phyloP scores from a whole-genome alignment of 805 yeast species.

The Tetrapisispora namnaoensis region DNA sequence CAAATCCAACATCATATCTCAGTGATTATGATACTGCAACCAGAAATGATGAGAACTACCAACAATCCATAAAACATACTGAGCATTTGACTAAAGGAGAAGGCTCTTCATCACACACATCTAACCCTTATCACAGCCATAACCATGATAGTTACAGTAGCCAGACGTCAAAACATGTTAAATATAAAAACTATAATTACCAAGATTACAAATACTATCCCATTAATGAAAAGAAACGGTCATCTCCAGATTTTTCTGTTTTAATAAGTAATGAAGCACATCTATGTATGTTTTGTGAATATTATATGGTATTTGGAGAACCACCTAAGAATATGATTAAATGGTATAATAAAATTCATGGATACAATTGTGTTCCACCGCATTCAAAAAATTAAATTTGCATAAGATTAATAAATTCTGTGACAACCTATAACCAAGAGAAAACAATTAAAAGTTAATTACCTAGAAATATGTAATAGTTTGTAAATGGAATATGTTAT shows the following conservation, averaged over 20 bases:
- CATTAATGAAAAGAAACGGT: not conserved
- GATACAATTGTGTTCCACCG: conserved; percentile 20
- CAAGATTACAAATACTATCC: conserved; percentile 11
- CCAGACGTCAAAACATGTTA: conserved; percentile 3
- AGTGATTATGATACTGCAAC: conserved; percentile 1
- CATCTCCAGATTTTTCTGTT: conserved; percentile 19
- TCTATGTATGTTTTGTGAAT: conserved; percentile 43
- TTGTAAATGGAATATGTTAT: not conserved
- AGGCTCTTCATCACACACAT: not conserved
- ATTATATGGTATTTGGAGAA: conserved; percentile 40
- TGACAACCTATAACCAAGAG: no score
- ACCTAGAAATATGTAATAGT: not conserved
- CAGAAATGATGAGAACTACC: conserved; percentile 6
- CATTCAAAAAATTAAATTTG: conserved; percentile 2
- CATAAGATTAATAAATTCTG: not conserved
- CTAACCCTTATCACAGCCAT: not conserved
- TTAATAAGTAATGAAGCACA: conserved; percentile 16
- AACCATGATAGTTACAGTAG: not conserved
- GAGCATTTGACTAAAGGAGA: not conserved
- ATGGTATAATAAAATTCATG: conserved; percentile 34
- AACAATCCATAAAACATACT: conserved; percentile 7
- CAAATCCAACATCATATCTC: not conserved
- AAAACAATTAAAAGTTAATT: no score
- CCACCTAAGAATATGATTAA: conserved; percentile 43
- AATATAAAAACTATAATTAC: conserved; percentile 7